Base-by-base conservation (phyloP, 306 rosid genomes). In the Ziziphus jujuba region DNA sequence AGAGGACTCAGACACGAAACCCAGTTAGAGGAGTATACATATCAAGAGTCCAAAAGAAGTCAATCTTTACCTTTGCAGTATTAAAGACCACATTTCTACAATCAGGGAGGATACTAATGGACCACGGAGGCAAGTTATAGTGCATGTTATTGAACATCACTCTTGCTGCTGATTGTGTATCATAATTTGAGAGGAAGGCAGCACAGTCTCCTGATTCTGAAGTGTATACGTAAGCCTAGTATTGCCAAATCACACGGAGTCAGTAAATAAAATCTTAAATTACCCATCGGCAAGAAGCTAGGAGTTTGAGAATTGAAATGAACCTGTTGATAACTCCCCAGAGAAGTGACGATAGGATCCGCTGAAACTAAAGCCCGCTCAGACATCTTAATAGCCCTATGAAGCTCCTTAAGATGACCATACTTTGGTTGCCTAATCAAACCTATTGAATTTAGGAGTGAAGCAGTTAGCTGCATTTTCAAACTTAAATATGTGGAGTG, bases 121-220 rank as follows among this genome's bases (percentile, higher is more conserved):
- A 95, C 99, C 99, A 95, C 61, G 99, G 99, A 77, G 97, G 99
- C 64, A 95, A 71, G 80, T 76, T 90, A 63, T 90, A 91, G 84
- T 95, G 99, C 99, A 90, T 80, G 78, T 95, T 95, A 77, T 95
- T 95, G 88, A 95, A 95, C 95, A 87, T 65, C 73, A 95, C 97
- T 82, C 89, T 88, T 24, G 76, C 92, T 64, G 96, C 67, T 66
- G 92, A 87, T 56, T 87, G 78, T 34, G 84, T 70, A 50, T 95
- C 95, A 36, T 74, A 89, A 75, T 95, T 95, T 22, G 99, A 72
- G 60, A 95, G 96, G 78, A 95, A 95, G 64, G 99, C 97, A 10
- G 97, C 86, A 74, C 99, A 95, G 43, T 74, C 81, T 75, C 99
- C 96, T 52, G 95, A 82, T 77, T 90, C 81, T 61, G 92, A 82